These are phyloP conservation scores for Fusarium multiceps DNA, from an alignment of 2,329 filamentous ascomycete genomes.

Conservation along the genomic window DNA sequence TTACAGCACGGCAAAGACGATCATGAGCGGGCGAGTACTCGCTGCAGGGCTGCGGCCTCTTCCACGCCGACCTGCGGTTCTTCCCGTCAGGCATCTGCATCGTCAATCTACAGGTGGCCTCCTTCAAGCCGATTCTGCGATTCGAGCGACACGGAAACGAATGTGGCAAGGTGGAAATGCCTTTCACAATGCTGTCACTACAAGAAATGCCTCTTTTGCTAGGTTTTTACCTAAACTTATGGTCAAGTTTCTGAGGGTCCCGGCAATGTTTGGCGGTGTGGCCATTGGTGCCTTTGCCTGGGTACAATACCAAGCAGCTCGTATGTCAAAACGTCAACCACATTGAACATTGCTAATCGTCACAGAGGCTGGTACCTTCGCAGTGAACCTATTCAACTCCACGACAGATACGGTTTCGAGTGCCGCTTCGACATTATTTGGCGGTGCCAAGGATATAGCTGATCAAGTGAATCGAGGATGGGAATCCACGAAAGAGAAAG, in stretches of 20 bases:
- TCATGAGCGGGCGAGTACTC: slow-evolving; percentile 60
- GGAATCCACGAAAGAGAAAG: slow-evolving; percentile 82
- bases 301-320: slow-evolving; percentile 93
- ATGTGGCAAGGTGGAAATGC: slow-evolving; percentile 84
- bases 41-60: slow-evolving; percentile 77
- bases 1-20: slow-evolving; percentile 32
- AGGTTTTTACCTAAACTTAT: slow-evolving; percentile 84
- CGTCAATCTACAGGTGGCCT: slow-evolving; percentile 75
- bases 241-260: slow-evolving; percentile 87
- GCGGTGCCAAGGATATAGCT: slow-evolving; percentile 78
- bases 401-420: slow-evolving; percentile 77
- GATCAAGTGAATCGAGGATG: slow-evolving; percentile 84
- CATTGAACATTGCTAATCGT: slow-evolving; percentile 42
- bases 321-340: slow-evolving; percentile 61
- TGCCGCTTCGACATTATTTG: slow-evolving; percentile 76
- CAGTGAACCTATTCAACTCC: slow-evolving; percentile 74
- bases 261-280: slow-evolving; percentile 90
- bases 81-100: slow-evolving; percentile 72
- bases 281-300: slow-evolving; percentile 90
- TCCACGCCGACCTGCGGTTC: slow-evolving; percentile 68
- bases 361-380: slow-evolving; percentile 62
- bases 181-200: slow-evolving; percentile 81
- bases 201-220: slow-evolving; percentile 72
- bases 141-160: slow-evolving; percentile 70
- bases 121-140: slow-evolving; percentile 71